phyloP scores from a whole-genome alignment of 1,284 basidiomycete genomes.

The Lignosus rhinocerotis region DNA sequence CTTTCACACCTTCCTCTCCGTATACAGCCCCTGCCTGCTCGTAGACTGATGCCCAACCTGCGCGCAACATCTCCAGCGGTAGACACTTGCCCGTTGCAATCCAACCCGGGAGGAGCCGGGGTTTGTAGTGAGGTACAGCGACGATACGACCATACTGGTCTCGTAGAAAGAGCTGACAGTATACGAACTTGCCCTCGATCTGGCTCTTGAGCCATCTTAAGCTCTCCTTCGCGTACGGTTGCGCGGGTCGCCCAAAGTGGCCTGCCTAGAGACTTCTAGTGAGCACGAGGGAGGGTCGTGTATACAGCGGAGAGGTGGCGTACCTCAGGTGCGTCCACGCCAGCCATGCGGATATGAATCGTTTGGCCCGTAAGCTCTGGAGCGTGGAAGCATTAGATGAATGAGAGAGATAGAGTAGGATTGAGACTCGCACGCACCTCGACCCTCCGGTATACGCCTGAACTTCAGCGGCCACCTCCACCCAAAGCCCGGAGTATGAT shows the following conservation, averaged over 20 bases:
- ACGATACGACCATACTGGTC: constrained; percentile 87
- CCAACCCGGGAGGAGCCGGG: constrained; percentile 48
- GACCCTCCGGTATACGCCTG: constrained; percentile 53
- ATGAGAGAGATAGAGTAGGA: background rate
- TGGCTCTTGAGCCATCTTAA: constrained; percentile 68
- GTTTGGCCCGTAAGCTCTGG: constrained; percentile 76
- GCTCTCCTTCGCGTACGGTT: constrained; percentile 72
- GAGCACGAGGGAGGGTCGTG: background rate
- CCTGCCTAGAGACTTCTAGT: constrained; percentile 45
- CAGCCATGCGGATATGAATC: constrained; percentile 82
- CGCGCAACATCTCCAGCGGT: constrained; percentile 75
- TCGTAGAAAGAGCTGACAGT: constrained; percentile 68
- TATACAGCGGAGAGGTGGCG: constrained; percentile 2
- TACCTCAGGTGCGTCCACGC: constrained; percentile 90
- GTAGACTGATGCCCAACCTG: constrained; percentile 78
- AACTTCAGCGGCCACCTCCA: constrained; percentile 75
- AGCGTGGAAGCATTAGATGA: background rate
- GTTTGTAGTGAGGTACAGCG: constrained; percentile 54
- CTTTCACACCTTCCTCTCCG: constrained; percentile 64
- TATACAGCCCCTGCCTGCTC: constrained; percentile 78
- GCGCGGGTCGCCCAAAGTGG: constrained; percentile 79
- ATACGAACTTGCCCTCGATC: constrained; percentile 58
- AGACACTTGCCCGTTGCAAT: constrained; percentile 56
- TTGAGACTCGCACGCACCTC: background rate
- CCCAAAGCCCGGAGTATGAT: constrained; percentile 79